Base-by-base conservation (phyloP, 2,329 filamentous ascomycete species). In the Ophiosphaerella narmari region DNA sequence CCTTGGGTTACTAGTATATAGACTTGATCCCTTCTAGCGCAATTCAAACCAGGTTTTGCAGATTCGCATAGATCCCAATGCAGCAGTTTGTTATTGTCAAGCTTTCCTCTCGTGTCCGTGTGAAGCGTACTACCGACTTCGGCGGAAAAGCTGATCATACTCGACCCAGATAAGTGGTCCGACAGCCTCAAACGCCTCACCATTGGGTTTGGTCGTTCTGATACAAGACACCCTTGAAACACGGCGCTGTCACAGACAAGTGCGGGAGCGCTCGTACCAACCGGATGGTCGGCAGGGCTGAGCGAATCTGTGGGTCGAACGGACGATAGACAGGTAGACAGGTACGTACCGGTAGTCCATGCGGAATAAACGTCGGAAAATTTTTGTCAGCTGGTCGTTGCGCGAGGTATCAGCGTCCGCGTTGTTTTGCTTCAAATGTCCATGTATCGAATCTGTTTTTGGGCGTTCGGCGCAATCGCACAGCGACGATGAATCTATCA, bases 161-260 rank as follows among this genome's bases (percentile, higher is more conserved):
- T 40, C 21, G 23, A 32, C n/a, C 40, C 37, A 43, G 21, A 16
- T 23, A 34, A 46, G 23, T 31, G 39, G 43, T 53, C 36, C 31
- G 36, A 40, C 43, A 51, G 48, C 46, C 48, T 54, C 50, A 51
- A 52, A 55, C 52, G 46, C 47, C 38, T 48, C 47, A 34, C 39
- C n/a, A 23, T 24, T 26, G 39, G 41, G 56, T 46, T 38, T 48
- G 43, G 39, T 53, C 32, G 46, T 50, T 60, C 55, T 62, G 53
- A 64, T 42, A 60, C 56, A 46, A 46, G 37, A 50, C 48, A 46
- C 55, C 48, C 55, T 59, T 65, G 60, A 64, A 65, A 65, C 62
- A 39, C 39, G 34, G 14, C 44, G 47, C 47, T 57, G 59, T 50
- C 49, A 50, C 48, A 43, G 37, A 42, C 23, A 42, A 16, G 11